Evolutionary conservation across 257 asterid species (phyloP).

Genomic region (Marsdenia floribunda): DNA sequence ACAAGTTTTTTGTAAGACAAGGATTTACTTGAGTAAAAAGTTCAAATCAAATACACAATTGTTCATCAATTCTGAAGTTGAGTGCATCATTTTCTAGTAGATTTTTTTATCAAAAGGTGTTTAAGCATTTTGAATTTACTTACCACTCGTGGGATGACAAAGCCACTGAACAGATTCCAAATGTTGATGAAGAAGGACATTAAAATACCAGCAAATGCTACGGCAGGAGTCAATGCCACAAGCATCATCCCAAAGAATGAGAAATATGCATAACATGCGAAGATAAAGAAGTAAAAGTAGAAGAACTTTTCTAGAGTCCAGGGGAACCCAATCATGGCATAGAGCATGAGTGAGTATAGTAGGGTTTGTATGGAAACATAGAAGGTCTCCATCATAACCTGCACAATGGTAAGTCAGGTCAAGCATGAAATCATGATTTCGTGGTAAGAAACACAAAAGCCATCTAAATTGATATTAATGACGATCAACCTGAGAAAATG

Average conservation of each 20-base stretch:
- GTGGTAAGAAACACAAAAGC: no score
- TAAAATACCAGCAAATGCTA: constrained; percentile 65
- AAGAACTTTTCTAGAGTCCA: constrained; percentile 64
- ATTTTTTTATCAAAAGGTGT: not conserved
- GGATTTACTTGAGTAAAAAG: no score
- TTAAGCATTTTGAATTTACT: constrained; percentile 5
- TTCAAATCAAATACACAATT: not conserved
- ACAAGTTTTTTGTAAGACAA: not conserved
- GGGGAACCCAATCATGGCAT: constrained; percentile 68
- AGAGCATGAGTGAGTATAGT: constrained; percentile 47
- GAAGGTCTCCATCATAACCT: constrained; percentile 71
- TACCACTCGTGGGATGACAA: constrained; percentile 75
- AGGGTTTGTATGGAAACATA: constrained; percentile 66
- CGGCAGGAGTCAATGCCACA: constrained; percentile 70
- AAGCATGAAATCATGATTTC: not conserved
- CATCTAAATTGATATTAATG: no score
- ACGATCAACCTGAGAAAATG: constrained; percentile 58
- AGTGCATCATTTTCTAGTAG: not conserved
- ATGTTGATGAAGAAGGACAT: constrained; percentile 77
- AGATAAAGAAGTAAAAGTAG: constrained; percentile 71
- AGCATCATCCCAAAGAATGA: constrained; percentile 87
- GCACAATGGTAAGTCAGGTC: not conserved
- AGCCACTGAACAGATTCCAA: constrained; percentile 89
- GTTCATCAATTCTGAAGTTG: not conserved
- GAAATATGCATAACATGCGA: constrained; percentile 76